Evolutionary conservation across 1,139 yeast genomes (phyloP).

Genomic region (Suhomyces atakaporum): DNA sequence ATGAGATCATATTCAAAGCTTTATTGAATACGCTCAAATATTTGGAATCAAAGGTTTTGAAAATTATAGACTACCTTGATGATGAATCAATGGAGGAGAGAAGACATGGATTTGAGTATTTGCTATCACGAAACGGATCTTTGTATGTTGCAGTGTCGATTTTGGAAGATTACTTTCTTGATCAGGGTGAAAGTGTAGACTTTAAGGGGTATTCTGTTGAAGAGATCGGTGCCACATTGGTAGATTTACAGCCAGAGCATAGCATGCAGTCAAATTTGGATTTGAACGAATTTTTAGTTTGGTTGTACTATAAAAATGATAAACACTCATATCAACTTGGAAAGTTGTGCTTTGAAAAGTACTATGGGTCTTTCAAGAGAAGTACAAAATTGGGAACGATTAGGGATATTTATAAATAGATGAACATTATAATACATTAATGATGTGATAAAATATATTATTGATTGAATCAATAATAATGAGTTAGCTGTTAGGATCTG

Average conservation of each 20-base stretch:
- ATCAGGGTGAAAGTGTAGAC: conserved; percentile 5
- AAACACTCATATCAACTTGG: conserved; percentile 14
- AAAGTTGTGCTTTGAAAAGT: conserved; percentile 13
- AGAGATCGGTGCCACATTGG: conserved; percentile 6
- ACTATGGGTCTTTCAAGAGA: conserved; percentile 13
- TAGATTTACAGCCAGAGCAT: not conserved
- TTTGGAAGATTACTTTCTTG: conserved; percentile 11
- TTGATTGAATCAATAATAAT: too few relatives aligned
- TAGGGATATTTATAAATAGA: conserved; percentile 3
- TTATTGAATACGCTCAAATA: conserved; percentile 18
- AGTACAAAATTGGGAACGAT: conserved; percentile 3
- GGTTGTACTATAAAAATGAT: conserved; percentile 20
- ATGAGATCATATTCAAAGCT: conserved; percentile 33
- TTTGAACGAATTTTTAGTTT: conserved; percentile 21
- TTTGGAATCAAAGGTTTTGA: conserved; percentile 9
- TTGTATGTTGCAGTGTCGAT: conserved; percentile 2
- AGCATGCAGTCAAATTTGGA: conserved; percentile 6
- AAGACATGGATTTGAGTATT: conserved; percentile 3
- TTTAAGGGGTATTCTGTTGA: conserved; percentile 5
- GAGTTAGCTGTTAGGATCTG: too few relatives aligned
- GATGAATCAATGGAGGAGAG: not conserved
- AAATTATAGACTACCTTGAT: conserved; percentile 4
- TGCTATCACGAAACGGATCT: conserved; percentile 4
- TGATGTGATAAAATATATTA: too few relatives aligned
- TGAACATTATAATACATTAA: not conserved